These are phyloP conservation scores for Tolypocladium endophyticum DNA, from an alignment of 2,329 filamentous ascomycete genomes.

Conservation along the genomic window DNA sequence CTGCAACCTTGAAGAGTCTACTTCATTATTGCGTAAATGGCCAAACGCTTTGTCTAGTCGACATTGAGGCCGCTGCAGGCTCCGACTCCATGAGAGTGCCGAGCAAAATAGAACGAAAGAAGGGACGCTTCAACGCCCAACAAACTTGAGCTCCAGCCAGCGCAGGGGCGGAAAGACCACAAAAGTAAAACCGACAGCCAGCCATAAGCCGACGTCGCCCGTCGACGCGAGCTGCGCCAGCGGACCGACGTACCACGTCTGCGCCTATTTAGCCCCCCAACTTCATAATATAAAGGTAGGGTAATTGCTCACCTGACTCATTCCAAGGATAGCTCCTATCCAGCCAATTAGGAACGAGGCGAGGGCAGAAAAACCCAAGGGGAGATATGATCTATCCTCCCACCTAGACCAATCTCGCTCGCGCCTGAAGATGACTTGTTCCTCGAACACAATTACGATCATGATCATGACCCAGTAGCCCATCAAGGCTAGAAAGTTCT, in stretches of 20 bases:
- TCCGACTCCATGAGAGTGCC: neutral
- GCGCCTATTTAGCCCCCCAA: too few species aligned
- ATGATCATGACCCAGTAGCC: constrained; percentile 46
- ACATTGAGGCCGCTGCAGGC: too few species aligned
- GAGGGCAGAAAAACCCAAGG: constrained; percentile 32
- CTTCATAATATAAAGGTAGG: too few species aligned
- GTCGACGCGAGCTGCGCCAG: constrained; percentile 43
- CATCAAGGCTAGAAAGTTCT: constrained; percentile 43
- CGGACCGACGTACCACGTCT: constrained; percentile 49
- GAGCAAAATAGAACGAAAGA: neutral
- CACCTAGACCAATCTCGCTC: constrained; percentile 30
- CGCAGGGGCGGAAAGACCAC: constrained; percentile 17
- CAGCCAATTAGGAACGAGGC: constrained; percentile 32
- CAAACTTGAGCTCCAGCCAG: constrained; percentile 15
- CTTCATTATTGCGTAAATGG: too few species aligned
- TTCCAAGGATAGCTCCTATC: constrained; percentile 43
- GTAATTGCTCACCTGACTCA: constrained; percentile 47
- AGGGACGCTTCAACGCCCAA: constrained; percentile 9
- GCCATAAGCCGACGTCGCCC: constrained; percentile 37
- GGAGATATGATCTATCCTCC: constrained; percentile 34
- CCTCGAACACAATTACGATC: constrained; percentile 33
- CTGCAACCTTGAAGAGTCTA: too few species aligned
- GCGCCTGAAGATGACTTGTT: constrained; percentile 32
- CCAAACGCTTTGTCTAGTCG: neutral
- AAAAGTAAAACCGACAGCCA: constrained; percentile 58